Conservation (phyloP, 345 rosid genomes). For the Viola odorata region DNA sequence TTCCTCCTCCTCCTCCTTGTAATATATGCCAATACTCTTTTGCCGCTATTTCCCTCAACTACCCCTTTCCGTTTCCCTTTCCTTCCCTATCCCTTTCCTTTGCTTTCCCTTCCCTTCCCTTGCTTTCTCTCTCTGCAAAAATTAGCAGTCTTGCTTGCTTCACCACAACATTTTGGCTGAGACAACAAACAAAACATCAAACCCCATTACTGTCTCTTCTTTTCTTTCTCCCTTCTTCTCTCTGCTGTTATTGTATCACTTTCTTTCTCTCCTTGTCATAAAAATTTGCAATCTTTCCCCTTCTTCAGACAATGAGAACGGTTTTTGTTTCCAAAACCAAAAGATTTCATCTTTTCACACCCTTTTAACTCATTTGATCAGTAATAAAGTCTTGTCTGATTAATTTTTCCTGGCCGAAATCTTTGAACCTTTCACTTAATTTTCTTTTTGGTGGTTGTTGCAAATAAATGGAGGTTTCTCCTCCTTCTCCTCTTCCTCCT, state of each 20-base stretch:
- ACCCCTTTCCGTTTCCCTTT: conserved; percentile 21
- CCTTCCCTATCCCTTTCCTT: not conserved
- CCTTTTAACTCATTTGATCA: not conserved
- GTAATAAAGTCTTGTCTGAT: not conserved
- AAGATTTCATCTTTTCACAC: conserved; percentile 12
- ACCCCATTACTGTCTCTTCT: not conserved
- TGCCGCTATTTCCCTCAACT: conserved; percentile 36
- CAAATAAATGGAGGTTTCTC: conserved; percentile 17
- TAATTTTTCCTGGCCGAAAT: not conserved
- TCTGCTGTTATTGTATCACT: conserved; percentile 30
- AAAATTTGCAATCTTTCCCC: conserved; percentile 18
- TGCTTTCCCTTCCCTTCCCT: not conserved
- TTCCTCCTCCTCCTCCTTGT: conserved; percentile 1
- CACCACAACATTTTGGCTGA: not conserved
- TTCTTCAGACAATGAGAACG: conserved; percentile 25
- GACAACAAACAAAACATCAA: not conserved
- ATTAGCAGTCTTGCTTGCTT: not conserved
- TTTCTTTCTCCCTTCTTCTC: conserved; percentile 8
- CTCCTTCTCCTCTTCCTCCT: conserved; percentile 10
- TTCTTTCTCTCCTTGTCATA: conserved; percentile 22
- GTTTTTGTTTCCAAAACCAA: conserved; percentile 8
- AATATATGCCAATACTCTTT: conserved; percentile 5
- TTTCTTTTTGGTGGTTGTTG: conserved; percentile 3
- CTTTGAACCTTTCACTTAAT: conserved; percentile 4
- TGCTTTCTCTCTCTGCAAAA: conserved; percentile 13